These are phyloP conservation scores for Leishmania lainsoni DNA, from an alignment of 208 protist genomes.

Conservation along the genomic window DNA sequence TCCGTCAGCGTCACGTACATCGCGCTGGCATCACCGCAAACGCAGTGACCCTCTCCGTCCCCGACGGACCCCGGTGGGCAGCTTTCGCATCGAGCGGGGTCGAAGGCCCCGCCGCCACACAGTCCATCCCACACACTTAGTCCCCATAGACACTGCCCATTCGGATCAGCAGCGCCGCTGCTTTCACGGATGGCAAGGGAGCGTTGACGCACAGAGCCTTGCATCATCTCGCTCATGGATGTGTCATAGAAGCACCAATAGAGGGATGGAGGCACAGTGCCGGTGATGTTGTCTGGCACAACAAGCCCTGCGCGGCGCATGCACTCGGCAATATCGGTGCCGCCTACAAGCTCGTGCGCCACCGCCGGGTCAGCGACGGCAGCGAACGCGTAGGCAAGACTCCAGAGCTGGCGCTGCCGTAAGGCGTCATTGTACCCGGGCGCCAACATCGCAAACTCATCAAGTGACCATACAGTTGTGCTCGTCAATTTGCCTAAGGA, in stretches of 20 bases:
- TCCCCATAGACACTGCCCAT: conserved; percentile 27
- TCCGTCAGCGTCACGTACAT: conserved; percentile 26
- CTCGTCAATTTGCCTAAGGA: neutral
- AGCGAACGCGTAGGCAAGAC: conserved; percentile 24
- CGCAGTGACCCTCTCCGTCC: conserved; percentile 37
- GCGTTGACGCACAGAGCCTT: conserved; percentile 4
- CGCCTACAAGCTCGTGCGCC: conserved; percentile 16
- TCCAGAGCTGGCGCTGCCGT: conserved; percentile 26
- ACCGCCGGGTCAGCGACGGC: conserved; percentile 7
- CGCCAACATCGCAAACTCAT: conserved; percentile 20
- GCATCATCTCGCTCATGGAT: conserved; percentile 14
- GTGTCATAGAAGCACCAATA: conserved; percentile 30
- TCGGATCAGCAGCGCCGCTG: conserved; percentile 2
- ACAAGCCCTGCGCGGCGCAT: conserved; percentile 29
- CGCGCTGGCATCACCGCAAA: conserved; percentile 25
- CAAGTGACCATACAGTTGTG: conserved; percentile 12
- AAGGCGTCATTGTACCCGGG: neutral
- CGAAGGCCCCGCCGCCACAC: conserved; percentile 20
- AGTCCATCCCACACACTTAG: conserved; percentile 30
- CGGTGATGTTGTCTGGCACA: conserved; percentile 13
- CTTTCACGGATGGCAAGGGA: conserved; percentile 23
- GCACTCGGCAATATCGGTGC: conserved; percentile 20
- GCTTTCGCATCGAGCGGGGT: conserved; percentile 16
- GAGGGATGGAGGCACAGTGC: conserved; percentile 25
- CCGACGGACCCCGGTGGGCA: conserved; percentile 32